Conservation (phyloP, 1,284 basidiomycete species). For the Volvariella surrecta region DNA sequence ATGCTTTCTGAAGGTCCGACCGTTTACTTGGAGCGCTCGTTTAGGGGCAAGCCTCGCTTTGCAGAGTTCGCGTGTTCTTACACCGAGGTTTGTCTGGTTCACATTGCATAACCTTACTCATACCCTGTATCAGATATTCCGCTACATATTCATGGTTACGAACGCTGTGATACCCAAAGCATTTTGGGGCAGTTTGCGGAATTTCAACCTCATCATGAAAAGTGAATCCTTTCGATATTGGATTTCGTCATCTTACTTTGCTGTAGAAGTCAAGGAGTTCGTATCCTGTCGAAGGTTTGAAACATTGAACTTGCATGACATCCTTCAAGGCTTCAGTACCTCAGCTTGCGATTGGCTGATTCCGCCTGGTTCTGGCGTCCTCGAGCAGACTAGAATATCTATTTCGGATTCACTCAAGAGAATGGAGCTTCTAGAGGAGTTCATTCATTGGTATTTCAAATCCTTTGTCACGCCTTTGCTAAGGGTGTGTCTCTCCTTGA, state of each 20-base stretch:
- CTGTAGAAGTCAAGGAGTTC: conserved; percentile 62
- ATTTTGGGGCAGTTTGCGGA: conserved; percentile 74
- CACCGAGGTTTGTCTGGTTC: conserved; percentile 37
- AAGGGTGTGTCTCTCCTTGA: conserved; percentile 39
- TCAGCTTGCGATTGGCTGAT: conserved; percentile 80
- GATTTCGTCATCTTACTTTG: not conserved
- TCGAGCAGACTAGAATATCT: conserved; percentile 39
- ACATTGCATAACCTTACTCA: not conserved
- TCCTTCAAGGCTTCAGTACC: conserved; percentile 73
- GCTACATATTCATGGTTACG: conserved; percentile 59
- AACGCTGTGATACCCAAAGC: conserved; percentile 64
- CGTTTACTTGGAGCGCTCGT: not conserved
- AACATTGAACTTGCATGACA: conserved; percentile 69
- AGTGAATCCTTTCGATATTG: conserved; percentile 40
- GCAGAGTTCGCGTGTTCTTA: conserved; percentile 66
- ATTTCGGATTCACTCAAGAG: conserved; percentile 68
- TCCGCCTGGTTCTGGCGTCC: conserved; percentile 29
- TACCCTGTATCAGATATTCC: conserved; percentile 46
- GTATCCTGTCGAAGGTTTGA: conserved; percentile 77
- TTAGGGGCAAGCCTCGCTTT: conserved; percentile 64
- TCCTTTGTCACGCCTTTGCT: conserved; percentile 77
- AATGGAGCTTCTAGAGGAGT: conserved; percentile 73
- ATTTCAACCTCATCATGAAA: conserved; percentile 52
- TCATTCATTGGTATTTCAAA: conserved; percentile 91
- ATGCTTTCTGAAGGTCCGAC: conserved; percentile 26